Evolutionary conservation across 495 filamentous ascomycete species (phyloP), one percentile per base, ranked within the genome.

Genomic region (Penicillium paxilli): DNA sequence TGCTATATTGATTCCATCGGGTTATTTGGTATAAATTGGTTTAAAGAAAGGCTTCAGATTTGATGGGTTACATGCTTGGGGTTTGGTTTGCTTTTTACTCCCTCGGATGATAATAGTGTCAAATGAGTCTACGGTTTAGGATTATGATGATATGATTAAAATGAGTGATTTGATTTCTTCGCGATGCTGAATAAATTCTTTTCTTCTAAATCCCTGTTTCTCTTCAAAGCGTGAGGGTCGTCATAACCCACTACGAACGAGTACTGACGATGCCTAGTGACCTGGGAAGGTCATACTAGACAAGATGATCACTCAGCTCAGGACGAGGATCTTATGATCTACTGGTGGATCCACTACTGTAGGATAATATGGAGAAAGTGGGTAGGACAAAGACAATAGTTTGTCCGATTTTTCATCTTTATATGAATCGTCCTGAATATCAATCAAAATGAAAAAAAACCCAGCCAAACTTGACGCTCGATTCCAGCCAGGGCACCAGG

Each of bases 351-450:
- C n/a, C n/a, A n/a, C n/a, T n/a, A n/a, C n/a, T n/a, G n/a, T n/a
- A n/a, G n/a, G n/a, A n/a, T n/a, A n/a, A n/a, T n/a, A n/a, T n/a
- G n/a, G n/a, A n/a, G n/a, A n/a, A n/a, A n/a, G n/a, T n/a, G n/a
- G n/a, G n/a, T n/a, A 30, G 16, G 59, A 59, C 59, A 63, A 65
- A 62, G 56, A 60, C 37, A 59, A 57, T 65, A 65, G 52, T 62
- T 65, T 65, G 62, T 49, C 62, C 44, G 28, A 32, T 47, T 44
- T 42, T 42, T 21, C 25, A 25, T 50, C 44, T 50, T 53, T 28
- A 30, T 26, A 45, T 26, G 44, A 47, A 53, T 49, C 25, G 55
- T 63, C 55, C 49, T 57, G 24, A 44, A 41, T 52, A 38, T 38
- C 35, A 35, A 35, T 35, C 23, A 16, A 35, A 25, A 19, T 57